Conservation (phyloP, 176 grass and related monocot species). For the Aegilops longissima region DNA sequence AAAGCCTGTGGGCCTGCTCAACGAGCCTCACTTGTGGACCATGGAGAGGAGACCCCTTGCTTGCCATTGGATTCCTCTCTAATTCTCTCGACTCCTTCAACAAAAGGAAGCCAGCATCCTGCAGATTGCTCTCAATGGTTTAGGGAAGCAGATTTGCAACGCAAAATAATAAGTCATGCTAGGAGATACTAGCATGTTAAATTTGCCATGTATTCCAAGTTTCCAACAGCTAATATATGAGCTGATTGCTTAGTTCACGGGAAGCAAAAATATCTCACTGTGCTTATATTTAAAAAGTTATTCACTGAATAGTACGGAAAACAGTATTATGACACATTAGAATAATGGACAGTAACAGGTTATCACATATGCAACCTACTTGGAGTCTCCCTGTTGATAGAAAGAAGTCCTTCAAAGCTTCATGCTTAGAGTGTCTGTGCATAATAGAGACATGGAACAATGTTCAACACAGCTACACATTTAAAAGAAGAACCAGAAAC, state of each 20-base stretch:
- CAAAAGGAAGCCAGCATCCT: constrained; percentile 96
- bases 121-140: constrained; percentile 42
- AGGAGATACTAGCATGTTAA: constrained; percentile 4
- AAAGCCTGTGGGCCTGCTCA: constrained; percentile 90
- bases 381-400: constrained; percentile 82
- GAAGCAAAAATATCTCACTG: constrained; percentile 20
- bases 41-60: constrained; percentile 87
- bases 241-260: constrained; percentile 15
- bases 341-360: constrained; percentile 26
- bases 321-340: constrained; percentile 10
- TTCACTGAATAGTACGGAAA: constrained; percentile 21
- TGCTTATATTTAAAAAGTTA: constrained; percentile 12
- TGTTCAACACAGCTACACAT: constrained; percentile 19
- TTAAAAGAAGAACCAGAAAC: background rate
- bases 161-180: constrained; percentile 8
- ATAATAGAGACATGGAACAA: constrained; percentile 35
- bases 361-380: constrained; percentile 57
- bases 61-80: constrained; percentile 90
- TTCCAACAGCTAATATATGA: background rate
- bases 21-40: constrained; percentile 73
- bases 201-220: background rate
- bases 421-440: constrained; percentile 83
- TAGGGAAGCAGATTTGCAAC: background rate
- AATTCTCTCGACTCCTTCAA: constrained; percentile 91
- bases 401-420: constrained; percentile 98